Base-by-base conservation (phyloP, 192 early-diverging fungal species). In the Globomyces pollinis-pini region DNA sequence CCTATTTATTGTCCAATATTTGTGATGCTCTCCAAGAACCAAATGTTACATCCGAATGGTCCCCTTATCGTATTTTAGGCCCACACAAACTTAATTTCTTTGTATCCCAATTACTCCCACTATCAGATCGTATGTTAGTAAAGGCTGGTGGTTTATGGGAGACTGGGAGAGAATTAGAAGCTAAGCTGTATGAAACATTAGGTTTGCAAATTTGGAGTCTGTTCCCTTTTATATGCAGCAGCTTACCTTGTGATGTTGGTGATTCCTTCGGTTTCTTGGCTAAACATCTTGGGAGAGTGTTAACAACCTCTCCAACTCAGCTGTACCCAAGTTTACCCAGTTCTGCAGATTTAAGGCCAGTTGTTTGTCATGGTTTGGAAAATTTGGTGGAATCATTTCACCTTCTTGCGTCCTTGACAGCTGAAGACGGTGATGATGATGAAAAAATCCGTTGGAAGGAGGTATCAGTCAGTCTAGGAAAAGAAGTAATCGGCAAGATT, bases 141-240 rank as follows among this genome's bases (percentile, higher is more conserved):
- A 87, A 84, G 65, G 74, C 83, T 26, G 76, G 76, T 31, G 69
- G 67, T 55, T 67, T 18, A 61, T 84, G 60, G 79, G 76, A 50
- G 66, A 85, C 21, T 74, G 82, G 52, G 34, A 44, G 60, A 11
- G 53, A 61, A 34, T 44, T 71, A 21, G 61, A 71, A 71, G 81
- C 91, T 41, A 95, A 96, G 67, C 78, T 98, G 33, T 96, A 85
- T 70, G 88, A 88, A 50, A 94, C 94, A 1, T 75, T 98, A 26
- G 79, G 76, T 30, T 74, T 85, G 29, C 96, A 98, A 75, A 77
- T 93, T 35, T 98, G 93, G 89, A 80, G 82, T 16, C 73, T 96
- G 33, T 73, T 91, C 21, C 86, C 87, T 20, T 87, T 85, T 20
- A 84, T 95, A 60, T 96, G 91, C 65, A 60, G 67, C 16, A 84